Percentiles rank a stretch among this genome's conserved stretches.
These are phyloP conservation scores for Cryphonectria naterciae DNA, from an alignment of 2,329 filamentous ascomycete species.

Conservation along the genomic window DNA sequence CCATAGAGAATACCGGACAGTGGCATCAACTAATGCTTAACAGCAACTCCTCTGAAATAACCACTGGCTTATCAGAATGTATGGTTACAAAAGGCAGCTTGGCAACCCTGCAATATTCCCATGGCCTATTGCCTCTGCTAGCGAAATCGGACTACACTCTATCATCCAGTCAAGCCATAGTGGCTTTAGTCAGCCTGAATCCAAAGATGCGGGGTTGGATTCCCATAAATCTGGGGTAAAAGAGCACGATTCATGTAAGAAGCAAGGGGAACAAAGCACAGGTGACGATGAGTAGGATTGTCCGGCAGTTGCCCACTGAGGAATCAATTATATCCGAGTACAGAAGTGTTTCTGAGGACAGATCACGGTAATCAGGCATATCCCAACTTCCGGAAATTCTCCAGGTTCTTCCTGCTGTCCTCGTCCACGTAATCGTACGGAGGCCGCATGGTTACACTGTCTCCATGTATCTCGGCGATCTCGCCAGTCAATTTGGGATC, in stretches of 20 bases:
- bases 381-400: slow-evolving; percentile 51
- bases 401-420: slow-evolving; percentile 51
- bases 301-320: not conserved
- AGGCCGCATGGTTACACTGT: slow-evolving; percentile 51
- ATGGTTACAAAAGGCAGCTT: no score
- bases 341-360: not conserved
- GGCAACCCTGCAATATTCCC: no score
- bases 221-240: not conserved
- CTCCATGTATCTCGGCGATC: slow-evolving; percentile 56
- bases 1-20: not conserved
- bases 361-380: slow-evolving; percentile 42
- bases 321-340: not conserved
- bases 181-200: not conserved
- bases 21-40: not conserved
- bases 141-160: not conserved
- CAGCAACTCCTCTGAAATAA: not conserved
- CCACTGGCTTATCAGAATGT: not conserved
- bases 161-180: not conserved
- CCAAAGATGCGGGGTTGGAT: slow-evolving; percentile 3
- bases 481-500: slow-evolving; percentile 47
- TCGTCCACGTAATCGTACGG: slow-evolving; percentile 52
- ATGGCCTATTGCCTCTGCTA: not conserved
- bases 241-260: slow-evolving; percentile 12
- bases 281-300: not conserved
- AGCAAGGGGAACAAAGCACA: not conserved